phyloP scores from a whole-genome alignment of 2,329 filamentous ascomycete species.

The Sarocladium oryzae region DNA sequence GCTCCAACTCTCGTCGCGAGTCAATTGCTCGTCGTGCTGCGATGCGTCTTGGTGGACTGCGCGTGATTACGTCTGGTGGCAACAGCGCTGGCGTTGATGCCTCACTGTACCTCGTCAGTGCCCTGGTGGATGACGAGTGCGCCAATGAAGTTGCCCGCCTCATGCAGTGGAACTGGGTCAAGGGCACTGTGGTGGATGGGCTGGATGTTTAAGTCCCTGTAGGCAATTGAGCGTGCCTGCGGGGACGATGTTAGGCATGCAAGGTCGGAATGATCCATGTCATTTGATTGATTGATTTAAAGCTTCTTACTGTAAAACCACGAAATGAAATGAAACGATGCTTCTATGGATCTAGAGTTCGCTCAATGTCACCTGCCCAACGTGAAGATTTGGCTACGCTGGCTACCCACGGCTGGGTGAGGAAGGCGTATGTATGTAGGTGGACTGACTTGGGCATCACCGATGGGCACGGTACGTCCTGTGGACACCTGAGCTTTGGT shows the following conservation, averaged over 20 bases:
- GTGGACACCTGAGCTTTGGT: too few relatives aligned
- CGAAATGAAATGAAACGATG: conserved; percentile 5
- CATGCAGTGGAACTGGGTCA: conserved; percentile 80
- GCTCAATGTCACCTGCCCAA: too few relatives aligned
- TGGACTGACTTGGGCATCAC: too few relatives aligned
- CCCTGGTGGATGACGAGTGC: conserved; percentile 69
- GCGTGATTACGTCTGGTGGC: conserved; percentile 76
- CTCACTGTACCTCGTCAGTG: conserved; percentile 76
- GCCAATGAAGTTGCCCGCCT: conserved; percentile 68
- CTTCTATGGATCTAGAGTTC: neutral
- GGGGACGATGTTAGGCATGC: conserved; percentile 6
- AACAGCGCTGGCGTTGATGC: conserved; percentile 78
- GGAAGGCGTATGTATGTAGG: too few relatives aligned
- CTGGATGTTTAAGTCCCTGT: conserved; percentile 61
- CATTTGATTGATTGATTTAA: conserved; percentile 6
- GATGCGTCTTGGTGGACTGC: conserved; percentile 62
- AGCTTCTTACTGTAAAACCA: conserved; percentile 8
- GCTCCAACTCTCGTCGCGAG: conserved; percentile 68
- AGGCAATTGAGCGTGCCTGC: conserved; percentile 10
- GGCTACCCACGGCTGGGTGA: too few relatives aligned
- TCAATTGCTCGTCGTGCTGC: conserved; percentile 72
- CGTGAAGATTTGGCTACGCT: too few relatives aligned
- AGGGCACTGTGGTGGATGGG: conserved; percentile 77
- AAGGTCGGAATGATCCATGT: conserved; percentile 9
- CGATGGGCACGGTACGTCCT: too few relatives aligned